Base-by-base conservation (phyloP, 108 stramenopile genomes). In the Cyclotella baltica region DNA sequence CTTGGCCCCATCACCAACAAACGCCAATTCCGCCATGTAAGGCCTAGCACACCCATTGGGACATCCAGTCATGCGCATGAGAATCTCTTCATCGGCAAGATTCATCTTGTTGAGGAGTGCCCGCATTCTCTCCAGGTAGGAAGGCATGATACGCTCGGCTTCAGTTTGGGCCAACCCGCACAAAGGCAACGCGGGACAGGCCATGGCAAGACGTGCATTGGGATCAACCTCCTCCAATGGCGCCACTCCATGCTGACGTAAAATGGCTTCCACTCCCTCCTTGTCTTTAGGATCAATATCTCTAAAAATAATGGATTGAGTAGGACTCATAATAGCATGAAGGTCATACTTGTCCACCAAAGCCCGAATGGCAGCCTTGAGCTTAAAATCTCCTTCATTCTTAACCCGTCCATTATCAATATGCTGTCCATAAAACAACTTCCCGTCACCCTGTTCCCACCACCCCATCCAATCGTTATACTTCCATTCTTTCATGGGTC, bases 381-480 rank as follows among this genome's bases (percentile, higher is more conserved):
- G 84, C 48, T 88, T 88, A 77, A 93, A 93, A 64, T 83, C 81
- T 25, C 93, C 94, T 46, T 93, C 96, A 72, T 99, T 97, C 82
- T 95, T 94, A 52, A 99, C 96, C 46, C 98, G 91, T 27, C 98
- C 98, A 78, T 98, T 96, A 74, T 98, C 97, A 28, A 97, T 83
- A 84, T 96, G 96, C 62, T 96, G 84, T 61, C 97, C 97, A 57
- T 94, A 92, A 81, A 98, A 97, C 76, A 97, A 80, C 81, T 93
- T 96, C 38, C 98, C 98, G 69, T 99, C 97, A 25, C 96, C 97
- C 83, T 97, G 96, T 56, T 97, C 97, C 90, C 95, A 97, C 98
- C 98, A 99, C 71, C 98, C 98, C 92, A 98, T 97, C 98, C 96
- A 96, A 84, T 98, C 98, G 62, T 85, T 91, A 92, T 97, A 97